Evolutionary conservation across 129 eudicot genomes (phyloP), one percentile per base, ranked within the genome.

Genomic region (Chrysanthemum lavandulifolium): DNA sequence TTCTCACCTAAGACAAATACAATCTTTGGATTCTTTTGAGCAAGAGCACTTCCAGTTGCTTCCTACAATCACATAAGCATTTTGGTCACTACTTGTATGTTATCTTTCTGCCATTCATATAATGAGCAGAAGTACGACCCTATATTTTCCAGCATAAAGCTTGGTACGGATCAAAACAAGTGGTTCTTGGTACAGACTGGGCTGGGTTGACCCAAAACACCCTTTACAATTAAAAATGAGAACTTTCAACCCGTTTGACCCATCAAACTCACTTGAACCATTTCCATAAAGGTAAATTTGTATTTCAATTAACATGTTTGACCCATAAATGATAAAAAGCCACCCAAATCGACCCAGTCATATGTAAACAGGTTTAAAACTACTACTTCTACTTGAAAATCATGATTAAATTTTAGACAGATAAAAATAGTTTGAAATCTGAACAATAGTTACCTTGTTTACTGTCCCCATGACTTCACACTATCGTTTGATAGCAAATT

Each of bases 1-100:
- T 69, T 54, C 79, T 76, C 73, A 80, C 84, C 84, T 55, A 91
- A 73, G 66, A 91, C 97, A 82, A 91, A 91, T 68, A 88, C 84
- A 78, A 91, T 92, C 40, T 77, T 87, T 51, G 88, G 85, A 57
- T 86, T 84, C 85, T 86, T 88, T 76, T 78, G 76, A 47, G 67
- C 73, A n/a, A 61, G 80, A 60, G 81, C 47, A 75, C 86, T 86
- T 77, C 79, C 87, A 72, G 77, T 82, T 71, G 82, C 82, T 73
- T 81, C 88, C 97, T 91, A 85, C 74, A 85, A 61, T 51, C 61
- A 79, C 51, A 72, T 23, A 75, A 14, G 70, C 73, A 43, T 68
- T 78, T 64, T 71, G 31, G 67, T 78, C 48, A 55, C 25, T 54
- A 3, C 10, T 55, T 53, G 14, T 53, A 43, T 53, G 14, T 53